Conservation (phyloP, 73 alveolate species). For the Diophrys appendiculata region DNA sequence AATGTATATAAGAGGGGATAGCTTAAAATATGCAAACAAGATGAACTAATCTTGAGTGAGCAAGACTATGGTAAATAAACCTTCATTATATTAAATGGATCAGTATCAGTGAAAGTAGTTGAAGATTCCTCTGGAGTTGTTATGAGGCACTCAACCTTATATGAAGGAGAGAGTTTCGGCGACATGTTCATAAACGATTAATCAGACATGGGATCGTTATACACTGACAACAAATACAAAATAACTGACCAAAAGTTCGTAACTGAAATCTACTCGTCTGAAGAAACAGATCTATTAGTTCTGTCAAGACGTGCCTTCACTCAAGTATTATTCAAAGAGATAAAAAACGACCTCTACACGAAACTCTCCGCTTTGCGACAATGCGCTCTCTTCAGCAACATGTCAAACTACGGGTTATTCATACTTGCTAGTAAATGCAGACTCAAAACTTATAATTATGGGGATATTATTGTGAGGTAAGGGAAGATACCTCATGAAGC, state of each 20-base stretch:
- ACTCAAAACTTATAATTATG: constrained; percentile 15
- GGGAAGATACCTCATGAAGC: constrained; percentile 33
- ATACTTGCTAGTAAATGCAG: constrained; percentile 30
- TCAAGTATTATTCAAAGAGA: constrained; percentile 13
- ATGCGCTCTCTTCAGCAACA: constrained; percentile 26
- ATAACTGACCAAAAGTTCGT: constrained; percentile 9
- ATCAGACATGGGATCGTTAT: no score
- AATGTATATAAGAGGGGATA: constrained; percentile 17
- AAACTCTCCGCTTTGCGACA: constrained; percentile 20
- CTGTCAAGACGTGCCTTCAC: constrained; percentile 9
- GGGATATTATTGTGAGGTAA: constrained; percentile 29
- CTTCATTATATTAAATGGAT: constrained; percentile 29
- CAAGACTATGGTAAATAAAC: constrained; percentile 21
- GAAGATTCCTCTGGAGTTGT: constrained; percentile 9
- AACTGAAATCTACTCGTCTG: constrained; percentile 12
- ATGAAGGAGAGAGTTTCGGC: constrained; percentile 45
- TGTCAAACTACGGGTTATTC: constrained; percentile 34
- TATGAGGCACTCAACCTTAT: not conserved
- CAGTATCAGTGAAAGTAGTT: not conserved
- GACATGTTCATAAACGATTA: constrained; percentile 16
- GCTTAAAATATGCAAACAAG: not conserved
- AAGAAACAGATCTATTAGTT: constrained; percentile 5
- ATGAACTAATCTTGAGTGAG: constrained; percentile 2
- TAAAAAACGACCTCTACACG: constrained; percentile 15
- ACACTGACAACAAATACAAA: no score